phyloP scores from a whole-genome alignment of 495 filamentous ascomycete genomes.

The Chaetomium fimeti region DNA sequence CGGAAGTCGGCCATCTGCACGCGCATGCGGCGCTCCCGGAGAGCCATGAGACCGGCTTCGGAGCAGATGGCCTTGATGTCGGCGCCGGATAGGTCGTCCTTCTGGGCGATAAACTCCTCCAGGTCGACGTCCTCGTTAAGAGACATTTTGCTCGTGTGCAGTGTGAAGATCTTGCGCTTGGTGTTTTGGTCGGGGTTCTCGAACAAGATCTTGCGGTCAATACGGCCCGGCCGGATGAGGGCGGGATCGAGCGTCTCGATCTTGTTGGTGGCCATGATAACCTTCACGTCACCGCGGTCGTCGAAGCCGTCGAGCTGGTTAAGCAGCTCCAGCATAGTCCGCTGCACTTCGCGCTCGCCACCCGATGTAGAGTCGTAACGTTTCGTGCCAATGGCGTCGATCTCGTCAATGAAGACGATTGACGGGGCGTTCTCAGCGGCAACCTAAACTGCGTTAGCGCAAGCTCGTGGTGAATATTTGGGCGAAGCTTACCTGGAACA shows the following conservation, averaged over 20 bases:
- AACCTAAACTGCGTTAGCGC: slow-evolving; percentile 51
- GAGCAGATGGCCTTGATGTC: slow-evolving; percentile 99
- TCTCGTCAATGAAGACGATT: slow-evolving; percentile 99
- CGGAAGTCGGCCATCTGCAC: slow-evolving; percentile 99
- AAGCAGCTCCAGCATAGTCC: slow-evolving; percentile 97
- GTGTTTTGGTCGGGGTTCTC: slow-evolving; percentile 99
- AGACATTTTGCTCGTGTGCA: slow-evolving; percentile 99
- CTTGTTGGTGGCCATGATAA: slow-evolving; percentile 99
- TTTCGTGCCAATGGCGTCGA: slow-evolving; percentile 98
- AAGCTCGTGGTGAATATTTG: neutral
- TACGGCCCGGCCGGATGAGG: slow-evolving; percentile 94
- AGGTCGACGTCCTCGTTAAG: slow-evolving; percentile 92
- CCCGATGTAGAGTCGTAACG: slow-evolving; percentile 97
- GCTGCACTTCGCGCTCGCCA: slow-evolving; percentile 94
- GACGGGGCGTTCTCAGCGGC: slow-evolving; percentile 94
- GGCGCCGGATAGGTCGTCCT: slow-evolving; percentile 95
- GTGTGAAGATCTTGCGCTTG: slow-evolving; percentile 98
- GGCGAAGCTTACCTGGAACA: slow-evolving; percentile 69
- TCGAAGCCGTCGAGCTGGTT: slow-evolving; percentile 99
- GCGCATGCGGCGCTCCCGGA: slow-evolving; percentile 94
- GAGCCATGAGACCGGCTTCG: slow-evolving; percentile 91
- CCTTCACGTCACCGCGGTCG: slow-evolving; percentile 98
- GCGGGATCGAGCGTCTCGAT: slow-evolving; percentile 97
- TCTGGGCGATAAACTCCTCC: slow-evolving; percentile 97
- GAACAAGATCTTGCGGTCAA: slow-evolving; percentile 98